Percentiles rank a stretch among this genome's conserved stretches.
These are phyloP conservation scores for Fusarium protoensiforme DNA, from an alignment of 2,329 filamentous ascomycete genomes.

Conservation along the genomic window DNA sequence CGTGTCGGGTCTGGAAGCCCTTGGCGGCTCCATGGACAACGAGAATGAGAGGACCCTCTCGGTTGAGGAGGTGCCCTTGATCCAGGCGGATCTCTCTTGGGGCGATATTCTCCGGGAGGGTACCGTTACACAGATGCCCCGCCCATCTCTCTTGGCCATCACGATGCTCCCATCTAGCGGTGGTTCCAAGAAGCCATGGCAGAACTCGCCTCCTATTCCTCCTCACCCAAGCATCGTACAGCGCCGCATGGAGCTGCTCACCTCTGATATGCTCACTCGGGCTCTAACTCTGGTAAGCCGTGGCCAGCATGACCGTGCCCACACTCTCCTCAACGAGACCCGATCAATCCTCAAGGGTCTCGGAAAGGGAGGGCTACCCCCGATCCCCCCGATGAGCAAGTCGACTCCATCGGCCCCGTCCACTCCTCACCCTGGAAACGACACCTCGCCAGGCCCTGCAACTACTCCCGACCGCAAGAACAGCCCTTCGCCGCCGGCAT, in stretches of 20 bases:
- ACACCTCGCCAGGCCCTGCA: conserved; percentile 55
- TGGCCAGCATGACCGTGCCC: conserved; percentile 92
- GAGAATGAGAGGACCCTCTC: conserved; percentile 86
- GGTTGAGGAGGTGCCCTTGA: conserved; percentile 92
- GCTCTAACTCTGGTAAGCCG: conserved; percentile 90
- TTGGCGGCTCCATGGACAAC: conserved; percentile 86
- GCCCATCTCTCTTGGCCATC: conserved; percentile 91
- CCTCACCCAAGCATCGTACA: conserved; percentile 96
- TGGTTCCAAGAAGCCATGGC: conserved; percentile 74
- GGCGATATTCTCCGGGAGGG: conserved; percentile 94
- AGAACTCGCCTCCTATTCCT: conserved; percentile 82
- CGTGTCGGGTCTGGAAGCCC: conserved; percentile 91
- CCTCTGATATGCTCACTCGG: conserved; percentile 96
- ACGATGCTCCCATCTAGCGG: conserved; percentile 85
- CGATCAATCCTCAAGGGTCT: conserved; percentile 95
- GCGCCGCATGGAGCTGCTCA: conserved; percentile 95
- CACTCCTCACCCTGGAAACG: conserved; percentile 59
- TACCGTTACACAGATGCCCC: conserved; percentile 83
- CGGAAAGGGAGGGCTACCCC: conserved; percentile 92
- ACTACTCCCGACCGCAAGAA: conserved; percentile 66
- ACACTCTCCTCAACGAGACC: conserved; percentile 92
- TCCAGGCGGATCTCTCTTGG: conserved; percentile 94
- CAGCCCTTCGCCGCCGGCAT: conserved; percentile 65
- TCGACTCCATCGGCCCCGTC: conserved; percentile 54
- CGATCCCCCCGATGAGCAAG: conserved; percentile 74